phyloP scores from a whole-genome alignment of 345 rosid species.

The Pugionium cornutum region DNA sequence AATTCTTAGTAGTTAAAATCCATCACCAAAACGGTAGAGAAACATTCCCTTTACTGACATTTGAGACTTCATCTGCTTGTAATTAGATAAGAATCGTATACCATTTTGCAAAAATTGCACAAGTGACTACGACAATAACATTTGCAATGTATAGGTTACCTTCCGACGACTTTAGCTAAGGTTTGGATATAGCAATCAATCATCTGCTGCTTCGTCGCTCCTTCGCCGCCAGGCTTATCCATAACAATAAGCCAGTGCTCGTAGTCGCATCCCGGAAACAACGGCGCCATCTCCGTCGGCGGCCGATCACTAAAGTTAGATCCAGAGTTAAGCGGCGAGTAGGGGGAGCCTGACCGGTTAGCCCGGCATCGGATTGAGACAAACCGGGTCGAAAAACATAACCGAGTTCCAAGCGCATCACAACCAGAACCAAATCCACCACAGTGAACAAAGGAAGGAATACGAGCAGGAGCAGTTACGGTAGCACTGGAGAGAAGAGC shows the following conservation, averaged over 20 bases:
- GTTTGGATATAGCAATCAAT: constrained; percentile 86
- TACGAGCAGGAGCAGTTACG: constrained; percentile 45
- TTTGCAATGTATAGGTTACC: constrained; percentile 40
- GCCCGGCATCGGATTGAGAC: constrained; percentile 66
- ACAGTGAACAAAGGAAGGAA: constrained; percentile 42
- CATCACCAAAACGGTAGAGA: not conserved
- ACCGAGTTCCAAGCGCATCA: constrained; percentile 33
- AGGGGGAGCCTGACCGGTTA: constrained; percentile 72
- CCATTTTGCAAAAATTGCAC: not conserved
- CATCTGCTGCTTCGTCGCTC: constrained; percentile 89
- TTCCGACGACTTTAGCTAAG: constrained; percentile 75
- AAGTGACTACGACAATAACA: not conserved
- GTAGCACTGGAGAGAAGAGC: constrained; percentile 39
- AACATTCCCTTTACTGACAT: too few relatives aligned
- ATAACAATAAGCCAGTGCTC: constrained; percentile 97
- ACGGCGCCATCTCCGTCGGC: constrained; percentile 93
- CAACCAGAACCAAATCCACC: constrained; percentile 48
- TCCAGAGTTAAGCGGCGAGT: constrained; percentile 88
- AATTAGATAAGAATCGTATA: too few relatives aligned
- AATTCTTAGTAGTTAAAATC: not conserved
- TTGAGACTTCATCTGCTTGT: too few relatives aligned
- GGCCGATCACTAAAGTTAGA: constrained; percentile 93
- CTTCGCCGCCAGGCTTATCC: constrained; percentile 93
- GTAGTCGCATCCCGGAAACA: constrained; percentile 92
- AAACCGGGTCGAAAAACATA: constrained; percentile 43